Conservation (phyloP, 352 stramenopile genomes). For the Phytophthora quininea region DNA sequence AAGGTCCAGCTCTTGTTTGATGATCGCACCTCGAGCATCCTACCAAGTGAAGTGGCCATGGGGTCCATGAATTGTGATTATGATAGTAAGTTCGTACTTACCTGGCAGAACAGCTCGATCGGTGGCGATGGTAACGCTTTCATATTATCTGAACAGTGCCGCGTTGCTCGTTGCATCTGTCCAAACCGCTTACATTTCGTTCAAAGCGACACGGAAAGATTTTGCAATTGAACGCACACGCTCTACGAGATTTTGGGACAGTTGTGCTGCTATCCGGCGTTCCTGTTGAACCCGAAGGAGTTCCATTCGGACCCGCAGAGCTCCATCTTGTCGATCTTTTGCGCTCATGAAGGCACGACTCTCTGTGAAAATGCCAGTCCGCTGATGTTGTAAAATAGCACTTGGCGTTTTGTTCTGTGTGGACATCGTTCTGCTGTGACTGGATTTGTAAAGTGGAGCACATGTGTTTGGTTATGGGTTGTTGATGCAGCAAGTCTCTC, state of each 20-base stretch:
- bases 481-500: no score
- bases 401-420: no score
- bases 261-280: neutral
- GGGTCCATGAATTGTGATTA: neutral
- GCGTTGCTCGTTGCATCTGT: slow-evolving; percentile 32
- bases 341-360: slow-evolving; percentile 15
- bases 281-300: slow-evolving; percentile 21
- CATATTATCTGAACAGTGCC: slow-evolving; percentile 23
- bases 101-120: slow-evolving; percentile 43
- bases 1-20: slow-evolving; percentile 37
- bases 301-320: slow-evolving; percentile 12
- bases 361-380: neutral
- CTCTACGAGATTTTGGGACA: slow-evolving; percentile 33
- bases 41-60: slow-evolving; percentile 8
- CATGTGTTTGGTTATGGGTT: no score
- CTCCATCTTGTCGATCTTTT: slow-evolving; percentile 12
- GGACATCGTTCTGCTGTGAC: no score
- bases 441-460: no score
- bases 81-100: neutral
- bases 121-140: slow-evolving; percentile 34
- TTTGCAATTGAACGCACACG: slow-evolving; percentile 19
- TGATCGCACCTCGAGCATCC: slow-evolving; percentile 28
- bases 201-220: slow-evolving; percentile 18
- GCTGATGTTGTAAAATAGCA: no score
- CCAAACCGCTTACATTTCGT: neutral